Conservation (phyloP, 2,329 filamentous ascomycete species). For the Tolypocladium guangdongense region DNA sequence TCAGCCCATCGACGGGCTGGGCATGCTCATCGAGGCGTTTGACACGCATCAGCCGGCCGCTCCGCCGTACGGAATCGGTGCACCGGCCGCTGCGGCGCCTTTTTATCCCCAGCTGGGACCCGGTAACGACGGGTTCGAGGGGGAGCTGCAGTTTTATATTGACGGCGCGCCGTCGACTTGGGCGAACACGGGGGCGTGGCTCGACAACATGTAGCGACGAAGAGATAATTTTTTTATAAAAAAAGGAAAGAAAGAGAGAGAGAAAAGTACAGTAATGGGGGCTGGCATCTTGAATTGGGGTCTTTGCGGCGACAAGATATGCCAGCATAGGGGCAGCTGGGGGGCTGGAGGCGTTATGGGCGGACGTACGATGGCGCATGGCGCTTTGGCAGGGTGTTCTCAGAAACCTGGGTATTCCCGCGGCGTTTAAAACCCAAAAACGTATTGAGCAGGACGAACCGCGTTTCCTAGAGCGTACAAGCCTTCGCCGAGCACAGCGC, state of each 20-base stretch:
- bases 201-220: constrained; percentile 3
- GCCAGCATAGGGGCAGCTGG: background rate
- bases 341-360: background rate
- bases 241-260: too few relatives aligned
- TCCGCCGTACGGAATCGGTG: constrained; percentile 5
- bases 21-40: constrained; percentile 31
- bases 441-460: background rate
- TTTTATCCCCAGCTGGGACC: constrained; percentile 15
- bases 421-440: background rate
- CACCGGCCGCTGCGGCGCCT: background rate
- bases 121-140: constrained; percentile 34
- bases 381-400: background rate
- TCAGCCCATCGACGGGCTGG: constrained; percentile 21
- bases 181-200: constrained; percentile 5
- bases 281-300: background rate
- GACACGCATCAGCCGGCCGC: constrained; percentile 16
- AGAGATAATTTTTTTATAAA: background rate
- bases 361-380: background rate
- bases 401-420: background rate
- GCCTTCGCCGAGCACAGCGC: background rate
- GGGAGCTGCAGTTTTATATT: constrained; percentile 32
- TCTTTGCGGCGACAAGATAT: background rate
- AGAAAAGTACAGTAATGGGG: background rate
- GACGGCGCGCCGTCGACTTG: constrained; percentile 19
- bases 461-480: background rate